A percentile compares a stretch with the other conserved stretches of the same genome.
Conservation (phyloP, 331 rosid genomes). For the Saraca asoca region DNA sequence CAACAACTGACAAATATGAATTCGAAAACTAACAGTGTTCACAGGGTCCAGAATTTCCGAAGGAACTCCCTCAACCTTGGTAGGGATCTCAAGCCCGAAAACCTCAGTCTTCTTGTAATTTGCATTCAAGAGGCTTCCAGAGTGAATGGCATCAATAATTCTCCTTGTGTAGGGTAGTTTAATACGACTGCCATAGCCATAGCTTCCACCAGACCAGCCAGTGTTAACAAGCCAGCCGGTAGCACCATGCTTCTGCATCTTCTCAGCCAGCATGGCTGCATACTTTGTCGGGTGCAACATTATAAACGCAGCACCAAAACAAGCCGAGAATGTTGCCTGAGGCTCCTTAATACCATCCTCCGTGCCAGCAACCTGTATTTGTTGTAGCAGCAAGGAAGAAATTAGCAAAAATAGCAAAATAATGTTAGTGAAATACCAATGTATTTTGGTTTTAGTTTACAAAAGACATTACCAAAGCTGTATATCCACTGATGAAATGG, state of each 20-base stretch:
- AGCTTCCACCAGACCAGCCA: conserved; percentile 95
- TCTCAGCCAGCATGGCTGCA: conserved; percentile 94
- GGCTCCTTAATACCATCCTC: conserved; percentile 96
- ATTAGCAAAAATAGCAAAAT: not conserved
- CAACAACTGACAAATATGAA: not conserved
- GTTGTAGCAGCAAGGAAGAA: not conserved
- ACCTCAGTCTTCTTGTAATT: conserved; percentile 65
- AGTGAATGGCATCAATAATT: conserved; percentile 90
- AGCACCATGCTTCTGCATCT: conserved; percentile 85
- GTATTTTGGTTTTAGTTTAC: not conserved
- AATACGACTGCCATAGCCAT: conserved; percentile 74
- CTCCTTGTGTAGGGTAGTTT: conserved; percentile 79
- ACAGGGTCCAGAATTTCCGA: conserved; percentile 74
- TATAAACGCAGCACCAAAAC: conserved; percentile 94
- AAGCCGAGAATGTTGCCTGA: conserved; percentile 90
- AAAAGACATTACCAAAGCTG: conserved; percentile 69
- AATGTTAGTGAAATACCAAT: not conserved
- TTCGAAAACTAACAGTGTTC: conserved; percentile 64
- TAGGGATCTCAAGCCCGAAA: conserved; percentile 86
- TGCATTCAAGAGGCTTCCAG: conserved; percentile 69
- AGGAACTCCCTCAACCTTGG: conserved; percentile 76
- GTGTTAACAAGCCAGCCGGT: conserved; percentile 95
- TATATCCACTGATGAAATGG: conserved; percentile 97
- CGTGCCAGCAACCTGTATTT: conserved; percentile 80
- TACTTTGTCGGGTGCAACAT: conserved; percentile 91